Evolutionary conservation across 768 basidiomycete species (phyloP).

Genomic region (Psilocybe azurescens): DNA sequence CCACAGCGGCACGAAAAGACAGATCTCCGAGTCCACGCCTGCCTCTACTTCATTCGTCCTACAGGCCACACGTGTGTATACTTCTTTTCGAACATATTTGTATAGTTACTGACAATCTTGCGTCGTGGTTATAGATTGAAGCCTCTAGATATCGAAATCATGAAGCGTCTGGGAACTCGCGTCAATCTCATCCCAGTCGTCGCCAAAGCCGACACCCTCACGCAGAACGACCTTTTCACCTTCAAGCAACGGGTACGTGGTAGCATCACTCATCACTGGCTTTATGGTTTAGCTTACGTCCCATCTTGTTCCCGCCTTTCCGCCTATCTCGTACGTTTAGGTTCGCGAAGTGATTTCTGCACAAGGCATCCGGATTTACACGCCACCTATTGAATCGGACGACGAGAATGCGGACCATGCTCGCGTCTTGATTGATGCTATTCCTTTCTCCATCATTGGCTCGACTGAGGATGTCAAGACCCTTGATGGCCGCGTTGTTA

Average conservation of each 20-base stretch:
- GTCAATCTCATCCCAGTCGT: constrained; percentile 98
- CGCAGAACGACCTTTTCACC: constrained; percentile 85
- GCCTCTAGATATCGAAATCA: constrained; percentile 98
- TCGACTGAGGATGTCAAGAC: constrained; percentile 95
- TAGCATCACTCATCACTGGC: constrained; percentile 10
- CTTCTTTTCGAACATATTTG: constrained; percentile 11
- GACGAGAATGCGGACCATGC: constrained; percentile 90
- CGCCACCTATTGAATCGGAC: constrained; percentile 89
- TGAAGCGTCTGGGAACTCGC: constrained; percentile 98
- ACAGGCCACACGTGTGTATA: constrained; percentile 91
- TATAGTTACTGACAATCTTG: background rate
- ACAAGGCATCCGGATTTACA: constrained; percentile 95
- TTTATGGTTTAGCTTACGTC: constrained; percentile 17
- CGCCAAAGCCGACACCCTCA: constrained; percentile 97
- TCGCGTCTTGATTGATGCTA: constrained; percentile 84
- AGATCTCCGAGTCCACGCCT: constrained; percentile 95
- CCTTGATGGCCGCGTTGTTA: constrained; percentile 88
- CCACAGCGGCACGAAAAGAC: constrained; percentile 95
- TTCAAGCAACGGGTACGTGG: constrained; percentile 91
- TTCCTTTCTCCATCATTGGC: constrained; percentile 99
- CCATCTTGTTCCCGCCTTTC: constrained; percentile 15
- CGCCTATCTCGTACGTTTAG: constrained; percentile 39
- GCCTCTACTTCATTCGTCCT: constrained; percentile 95
- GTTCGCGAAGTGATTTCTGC: constrained; percentile 89
- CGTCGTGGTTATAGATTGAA: constrained; percentile 64